A percentile compares a stretch with the other conserved stretches of the same genome.
phyloP scores from a whole-genome alignment of 1,284 basidiomycete genomes.

The Cryptococcus floricola region DNA sequence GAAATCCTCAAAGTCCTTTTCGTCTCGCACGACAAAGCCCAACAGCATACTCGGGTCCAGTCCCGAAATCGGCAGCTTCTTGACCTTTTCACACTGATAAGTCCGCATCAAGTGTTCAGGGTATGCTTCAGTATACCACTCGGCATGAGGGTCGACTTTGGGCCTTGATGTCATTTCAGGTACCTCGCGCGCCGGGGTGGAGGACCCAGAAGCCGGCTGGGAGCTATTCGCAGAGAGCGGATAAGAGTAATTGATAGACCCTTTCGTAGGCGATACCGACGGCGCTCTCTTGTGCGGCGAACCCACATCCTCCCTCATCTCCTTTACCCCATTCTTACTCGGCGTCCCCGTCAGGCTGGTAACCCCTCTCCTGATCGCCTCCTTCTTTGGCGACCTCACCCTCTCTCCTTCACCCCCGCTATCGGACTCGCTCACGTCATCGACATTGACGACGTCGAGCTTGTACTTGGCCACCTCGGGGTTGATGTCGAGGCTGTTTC shows the following conservation, averaged over 20 bases:
- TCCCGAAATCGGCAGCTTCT: conserved; percentile 87
- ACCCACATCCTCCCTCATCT: background rate
- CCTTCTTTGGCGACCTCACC: background rate
- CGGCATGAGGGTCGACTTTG: conserved; percentile 42
- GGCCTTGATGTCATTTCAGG: too few species aligned
- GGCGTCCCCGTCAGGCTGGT: background rate
- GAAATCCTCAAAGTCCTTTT: conserved; percentile 80
- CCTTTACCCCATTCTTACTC: background rate
- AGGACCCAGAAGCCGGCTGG: too few species aligned
- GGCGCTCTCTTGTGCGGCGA: background rate
- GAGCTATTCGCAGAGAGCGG: background rate
- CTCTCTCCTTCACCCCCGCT: background rate
- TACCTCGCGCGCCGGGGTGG: too few species aligned
- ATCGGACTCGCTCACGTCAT: conserved; percentile 15
- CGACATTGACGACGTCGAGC: conserved; percentile 37
- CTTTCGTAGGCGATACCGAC: conserved; percentile 6
- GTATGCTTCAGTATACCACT: conserved; percentile 65
- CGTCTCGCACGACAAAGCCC: conserved; percentile 80
- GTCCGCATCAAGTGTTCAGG: conserved; percentile 66
- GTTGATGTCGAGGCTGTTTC: too few species aligned
- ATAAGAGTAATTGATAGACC: background rate
- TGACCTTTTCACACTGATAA: conserved; percentile 89
- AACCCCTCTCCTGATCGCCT: background rate
- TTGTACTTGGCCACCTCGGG: conserved; percentile 2
- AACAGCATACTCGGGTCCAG: conserved; percentile 96